Evolutionary conservation across 768 basidiomycete genomes (phyloP).

Genomic region (Termitomyces sp.): DNA sequence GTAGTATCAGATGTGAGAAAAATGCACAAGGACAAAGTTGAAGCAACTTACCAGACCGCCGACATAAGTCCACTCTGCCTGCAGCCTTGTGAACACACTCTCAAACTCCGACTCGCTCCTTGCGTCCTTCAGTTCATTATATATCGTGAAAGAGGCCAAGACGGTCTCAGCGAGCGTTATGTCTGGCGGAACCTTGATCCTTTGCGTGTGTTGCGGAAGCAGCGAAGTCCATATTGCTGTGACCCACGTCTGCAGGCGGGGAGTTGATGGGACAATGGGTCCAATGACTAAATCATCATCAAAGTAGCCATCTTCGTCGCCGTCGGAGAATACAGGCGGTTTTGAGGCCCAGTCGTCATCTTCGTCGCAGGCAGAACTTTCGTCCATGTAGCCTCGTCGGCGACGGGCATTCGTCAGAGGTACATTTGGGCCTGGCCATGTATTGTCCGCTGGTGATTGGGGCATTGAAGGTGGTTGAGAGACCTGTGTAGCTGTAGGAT

Average conservation of each 20-base stretch:
- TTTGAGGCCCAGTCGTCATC: constrained; percentile 21
- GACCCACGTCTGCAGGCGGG: background rate
- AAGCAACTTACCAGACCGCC: constrained; percentile 49
- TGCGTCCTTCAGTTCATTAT: constrained; percentile 49
- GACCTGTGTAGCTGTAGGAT: constrained; percentile 6
- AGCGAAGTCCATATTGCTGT: constrained; percentile 8
- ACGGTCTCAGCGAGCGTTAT: constrained; percentile 29
- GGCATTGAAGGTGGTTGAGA: constrained; percentile 13
- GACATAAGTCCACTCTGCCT: constrained; percentile 61
- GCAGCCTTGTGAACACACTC: constrained; percentile 38
- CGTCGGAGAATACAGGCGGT: constrained; percentile 18
- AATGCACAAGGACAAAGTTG: background rate
- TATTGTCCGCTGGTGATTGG: constrained; percentile 11
- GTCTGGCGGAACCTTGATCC: constrained; percentile 22
- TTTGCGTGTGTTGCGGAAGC: constrained; percentile 41
- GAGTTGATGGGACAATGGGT: background rate
- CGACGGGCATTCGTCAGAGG: constrained; percentile 10
- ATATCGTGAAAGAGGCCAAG: constrained; percentile 50
- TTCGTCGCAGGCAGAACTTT: constrained; percentile 19
- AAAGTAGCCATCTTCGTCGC: constrained; percentile 11
- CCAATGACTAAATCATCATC: background rate
- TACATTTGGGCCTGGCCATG: constrained; percentile 1
- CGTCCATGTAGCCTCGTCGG: constrained; percentile 38
- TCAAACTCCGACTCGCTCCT: constrained; percentile 45
- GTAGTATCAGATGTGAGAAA: background rate